Evolutionary conservation across 176 grass and related monocot species (phyloP).

Genomic region (Oryza coarctata): DNA sequence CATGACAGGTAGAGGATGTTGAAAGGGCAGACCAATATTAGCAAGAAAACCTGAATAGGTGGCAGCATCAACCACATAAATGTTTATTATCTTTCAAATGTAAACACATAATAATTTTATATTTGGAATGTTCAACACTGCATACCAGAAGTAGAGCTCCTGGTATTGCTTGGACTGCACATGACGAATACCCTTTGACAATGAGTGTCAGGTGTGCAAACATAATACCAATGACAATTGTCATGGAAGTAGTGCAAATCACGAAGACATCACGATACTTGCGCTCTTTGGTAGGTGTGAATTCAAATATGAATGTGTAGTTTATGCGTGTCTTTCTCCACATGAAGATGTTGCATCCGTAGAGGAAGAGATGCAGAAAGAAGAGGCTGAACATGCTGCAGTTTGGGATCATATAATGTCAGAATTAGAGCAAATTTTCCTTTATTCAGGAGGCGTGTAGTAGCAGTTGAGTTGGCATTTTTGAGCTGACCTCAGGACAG

Average conservation of each 20-base stretch:
- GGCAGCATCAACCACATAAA: constrained; percentile 4
- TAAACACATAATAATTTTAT: constrained; percentile 1
- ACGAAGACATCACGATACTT: constrained; percentile 81
- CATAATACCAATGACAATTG: constrained; percentile 73
- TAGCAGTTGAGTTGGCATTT: constrained; percentile 27
- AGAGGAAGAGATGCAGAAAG: constrained; percentile 91
- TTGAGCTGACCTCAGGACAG: constrained; percentile 72
- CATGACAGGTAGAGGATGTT: constrained; percentile 77
- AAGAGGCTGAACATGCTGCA: constrained; percentile 95
- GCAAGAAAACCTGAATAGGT: constrained; percentile 68
- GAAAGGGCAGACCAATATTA: constrained; percentile 81
- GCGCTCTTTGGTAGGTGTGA: constrained; percentile 76
- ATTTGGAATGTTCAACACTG: constrained; percentile 25
- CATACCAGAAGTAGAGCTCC: constrained; percentile 84
- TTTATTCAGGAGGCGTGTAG: constrained; percentile 5
- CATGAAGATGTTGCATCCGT: constrained; percentile 99
- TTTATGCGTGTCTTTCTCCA: constrained; percentile 94
- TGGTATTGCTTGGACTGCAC: constrained; percentile 85
- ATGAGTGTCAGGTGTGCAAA: constrained; percentile 73
- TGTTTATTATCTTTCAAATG: background rate
- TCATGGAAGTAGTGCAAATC: constrained; percentile 79
- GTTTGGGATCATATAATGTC: constrained; percentile 35
- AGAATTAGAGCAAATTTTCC: constrained; percentile 13
- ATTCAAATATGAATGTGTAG: constrained; percentile 97
- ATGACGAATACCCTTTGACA: constrained; percentile 66